Evolutionary conservation across 805 yeast species (phyloP), one percentile per base, ranked within the genome.

Genomic region (Candida ipomoeae): DNA sequence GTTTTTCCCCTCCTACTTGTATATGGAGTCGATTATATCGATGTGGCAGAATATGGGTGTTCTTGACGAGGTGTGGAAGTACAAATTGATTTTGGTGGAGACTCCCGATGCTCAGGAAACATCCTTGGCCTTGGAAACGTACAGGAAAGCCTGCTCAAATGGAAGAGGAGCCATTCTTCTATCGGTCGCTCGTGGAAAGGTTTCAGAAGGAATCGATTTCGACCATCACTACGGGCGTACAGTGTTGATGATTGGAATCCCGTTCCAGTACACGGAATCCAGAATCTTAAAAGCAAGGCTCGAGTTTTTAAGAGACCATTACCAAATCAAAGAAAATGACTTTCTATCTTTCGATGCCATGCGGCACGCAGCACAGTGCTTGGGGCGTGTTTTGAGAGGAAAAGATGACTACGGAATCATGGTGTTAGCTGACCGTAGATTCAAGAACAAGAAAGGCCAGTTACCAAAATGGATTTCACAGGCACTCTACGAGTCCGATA

Each of bases 31-130:
- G 61, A 94, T 94, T 61, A 92, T 94, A 39, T 89, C 97, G 1
- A 91, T 89, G 88, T 94, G 99, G 99, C 99, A 94, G 71, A 85
- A 85, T 13, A 94, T 94, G 97, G 98, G 98, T 46, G 91, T 94
- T 39, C 70, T 94, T 60, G 99, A 94, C 66, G 98, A 94, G 67
- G 98, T 94, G 8, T 94, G 99, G 99, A 91, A 94, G 66, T 90
- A 94, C 65, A 94, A 94, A 65, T 75, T 94, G 57, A 92, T 94
- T 57, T 72, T 94, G 32, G 98, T 95, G 14, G 99, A 94, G 65
- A 94, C 99, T 0, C 99, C 99, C 0, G 99, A 94, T 80, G 96
- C 97, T 0, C 99, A 94, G 66, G 99, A 94, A 67, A 94, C 99
- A 0, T 86, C 97, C 1, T 70, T 94, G 54, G 99, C 99, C 0